Evolutionary conservation across 768 basidiomycete species (phyloP).

Genomic region (Auriscalpium microsporum): DNA sequence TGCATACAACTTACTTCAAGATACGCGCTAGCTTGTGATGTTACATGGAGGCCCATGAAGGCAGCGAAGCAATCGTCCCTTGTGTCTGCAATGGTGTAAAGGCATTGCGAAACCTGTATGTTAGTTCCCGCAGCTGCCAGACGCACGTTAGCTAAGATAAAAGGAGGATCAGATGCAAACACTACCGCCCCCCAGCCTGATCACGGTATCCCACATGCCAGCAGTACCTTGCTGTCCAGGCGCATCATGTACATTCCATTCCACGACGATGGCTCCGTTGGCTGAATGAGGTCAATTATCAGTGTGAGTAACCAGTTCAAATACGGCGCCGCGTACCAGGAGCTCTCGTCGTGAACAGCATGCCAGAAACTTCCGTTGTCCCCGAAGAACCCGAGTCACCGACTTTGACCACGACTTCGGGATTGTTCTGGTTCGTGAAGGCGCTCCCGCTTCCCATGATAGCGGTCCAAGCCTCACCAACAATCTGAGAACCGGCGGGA

Average conservation of each 20-base stretch:
- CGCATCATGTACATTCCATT: conserved; percentile 47
- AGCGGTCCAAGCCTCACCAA: conserved; percentile 43
- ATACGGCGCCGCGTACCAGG: conserved; percentile 22
- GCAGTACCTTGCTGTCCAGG: conserved; percentile 39
- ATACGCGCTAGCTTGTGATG: conserved; percentile 29
- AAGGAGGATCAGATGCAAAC: too few species aligned
- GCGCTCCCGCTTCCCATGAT: conserved; percentile 30
- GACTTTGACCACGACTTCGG: conserved; percentile 35
- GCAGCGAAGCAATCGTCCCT: conserved; percentile 47
- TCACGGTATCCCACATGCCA: conserved; percentile 44
- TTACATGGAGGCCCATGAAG: conserved; percentile 58
- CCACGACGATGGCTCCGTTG: conserved; percentile 54
- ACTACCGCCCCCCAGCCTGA: conserved; percentile 22
- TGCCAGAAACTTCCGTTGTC: conserved; percentile 35
- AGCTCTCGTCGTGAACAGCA: conserved; percentile 34
- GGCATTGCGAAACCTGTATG: conserved; percentile 27
- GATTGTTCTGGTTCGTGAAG: conserved; percentile 32
- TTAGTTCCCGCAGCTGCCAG: conserved; percentile 23
- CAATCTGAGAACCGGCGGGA: conserved; percentile 38
- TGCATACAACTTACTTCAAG: conserved; percentile 40
- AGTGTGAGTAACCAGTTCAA: background rate
- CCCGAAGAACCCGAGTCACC: conserved; percentile 31
- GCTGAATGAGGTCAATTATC: conserved; percentile 14
- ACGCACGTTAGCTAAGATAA: too few species aligned
- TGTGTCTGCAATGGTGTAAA: conserved; percentile 18